phyloP scores from a whole-genome alignment of 2,329 filamentous ascomycete genomes.

The Chrysosporium queenslandicum region DNA sequence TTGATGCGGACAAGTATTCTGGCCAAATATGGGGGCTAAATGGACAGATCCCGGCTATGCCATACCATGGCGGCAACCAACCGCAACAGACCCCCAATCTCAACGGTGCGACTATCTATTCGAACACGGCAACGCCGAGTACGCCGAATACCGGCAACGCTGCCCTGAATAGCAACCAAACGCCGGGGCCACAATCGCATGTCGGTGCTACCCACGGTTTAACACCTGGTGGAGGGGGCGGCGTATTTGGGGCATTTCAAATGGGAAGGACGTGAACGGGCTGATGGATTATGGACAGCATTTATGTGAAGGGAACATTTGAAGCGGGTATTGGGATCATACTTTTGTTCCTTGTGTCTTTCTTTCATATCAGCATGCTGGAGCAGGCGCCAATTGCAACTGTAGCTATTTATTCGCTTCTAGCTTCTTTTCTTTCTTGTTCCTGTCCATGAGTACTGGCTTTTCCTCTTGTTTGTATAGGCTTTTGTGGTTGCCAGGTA shows the following conservation, averaged over 20 bases:
- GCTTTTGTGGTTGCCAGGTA: neutral
- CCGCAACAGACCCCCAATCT: constrained; percentile 45
- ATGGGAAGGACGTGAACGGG: constrained; percentile 13
- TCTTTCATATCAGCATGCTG: constrained; percentile 15
- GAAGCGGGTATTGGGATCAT: constrained; percentile 7
- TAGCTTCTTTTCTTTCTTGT: constrained; percentile 4
- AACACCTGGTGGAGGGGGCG: constrained; percentile 66
- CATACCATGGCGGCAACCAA: constrained; percentile 31
- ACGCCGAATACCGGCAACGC: constrained; percentile 54
- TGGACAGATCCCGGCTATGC: constrained; percentile 52
- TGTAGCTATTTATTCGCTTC: constrained; percentile 13
- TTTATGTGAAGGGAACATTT: constrained; percentile 8
- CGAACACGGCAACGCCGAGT: constrained; percentile 49
- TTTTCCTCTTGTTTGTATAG: constrained; percentile 3
- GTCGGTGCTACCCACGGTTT: constrained; percentile 30
- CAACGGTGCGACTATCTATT: constrained; percentile 45
- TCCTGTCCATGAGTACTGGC: constrained; percentile 1
- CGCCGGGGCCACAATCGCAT: constrained; percentile 45
- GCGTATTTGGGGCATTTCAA: constrained; percentile 63
- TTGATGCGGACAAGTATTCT: constrained; percentile 66
- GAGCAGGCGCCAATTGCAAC: constrained; percentile 9
- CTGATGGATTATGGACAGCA: neutral
- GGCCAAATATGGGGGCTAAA: constrained; percentile 92
- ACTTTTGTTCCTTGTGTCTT: constrained; percentile 1
- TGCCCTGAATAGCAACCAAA: constrained; percentile 37